Conservation (phyloP, 2,329 filamentous ascomycete genomes). For the Geosmithia putterillii region DNA sequence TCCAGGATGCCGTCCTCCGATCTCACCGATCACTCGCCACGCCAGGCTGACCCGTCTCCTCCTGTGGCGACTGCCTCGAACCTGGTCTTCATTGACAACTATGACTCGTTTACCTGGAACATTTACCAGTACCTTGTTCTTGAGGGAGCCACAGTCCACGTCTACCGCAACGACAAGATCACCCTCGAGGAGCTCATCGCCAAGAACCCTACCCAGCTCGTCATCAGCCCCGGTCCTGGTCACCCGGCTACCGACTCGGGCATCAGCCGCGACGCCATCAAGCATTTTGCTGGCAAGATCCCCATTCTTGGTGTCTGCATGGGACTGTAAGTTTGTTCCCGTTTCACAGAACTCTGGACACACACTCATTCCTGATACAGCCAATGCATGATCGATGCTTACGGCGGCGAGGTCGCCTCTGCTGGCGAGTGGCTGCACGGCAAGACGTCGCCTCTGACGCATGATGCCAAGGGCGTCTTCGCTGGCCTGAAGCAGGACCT, state of each 20-base stretch:
- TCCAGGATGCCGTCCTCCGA: constrained; percentile 33
- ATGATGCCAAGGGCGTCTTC: constrained; percentile 90
- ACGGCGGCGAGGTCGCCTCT: constrained; percentile 80
- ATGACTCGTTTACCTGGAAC: constrained; percentile 99
- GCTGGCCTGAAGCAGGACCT: constrained; percentile 66
- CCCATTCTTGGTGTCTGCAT: constrained; percentile 97
- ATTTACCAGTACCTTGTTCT: constrained; percentile 96
- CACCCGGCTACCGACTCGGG: constrained; percentile 88
- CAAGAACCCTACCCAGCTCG: constrained; percentile 81
- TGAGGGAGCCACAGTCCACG: constrained; percentile 84
- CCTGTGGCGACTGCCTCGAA: constrained; percentile 74
- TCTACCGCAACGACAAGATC: constrained; percentile 87
- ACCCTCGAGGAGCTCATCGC: constrained; percentile 71
- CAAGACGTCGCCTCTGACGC: constrained; percentile 83
- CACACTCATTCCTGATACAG: constrained; percentile 21
- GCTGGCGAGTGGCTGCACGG: constrained; percentile 95
- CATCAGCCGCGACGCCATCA: constrained; percentile 83
- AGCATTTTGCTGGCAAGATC: constrained; percentile 86
- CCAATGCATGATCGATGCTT: constrained; percentile 92
- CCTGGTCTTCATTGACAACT: constrained; percentile 94
- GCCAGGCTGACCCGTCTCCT: constrained; percentile 63
- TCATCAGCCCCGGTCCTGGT: constrained; percentile 89
- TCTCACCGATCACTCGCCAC: constrained; percentile 71
- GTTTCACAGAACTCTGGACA: not conserved
- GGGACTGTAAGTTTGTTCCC: constrained; percentile 60